Evolutionary conservation across 352 stramenopile genomes (phyloP).

Genomic region (Phytophthora pini): DNA sequence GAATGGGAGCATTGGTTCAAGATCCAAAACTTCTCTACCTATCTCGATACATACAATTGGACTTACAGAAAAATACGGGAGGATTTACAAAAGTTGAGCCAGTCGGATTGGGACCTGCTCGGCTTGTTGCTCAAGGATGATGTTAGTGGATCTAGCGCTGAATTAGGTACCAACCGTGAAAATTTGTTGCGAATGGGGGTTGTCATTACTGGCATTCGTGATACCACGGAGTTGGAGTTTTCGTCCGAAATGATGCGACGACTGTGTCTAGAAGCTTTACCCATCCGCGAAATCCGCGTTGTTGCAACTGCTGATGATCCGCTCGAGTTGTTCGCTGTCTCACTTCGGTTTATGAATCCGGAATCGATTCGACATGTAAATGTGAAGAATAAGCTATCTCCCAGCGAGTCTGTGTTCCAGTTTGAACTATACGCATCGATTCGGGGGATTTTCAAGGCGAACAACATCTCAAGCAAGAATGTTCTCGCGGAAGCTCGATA

Average conservation of each 20-base stretch:
- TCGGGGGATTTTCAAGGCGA: slow-evolving; percentile 12
- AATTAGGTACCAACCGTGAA: background rate
- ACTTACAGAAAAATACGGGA: slow-evolving; percentile 3
- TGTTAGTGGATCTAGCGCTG: background rate
- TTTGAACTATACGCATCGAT: slow-evolving; percentile 20
- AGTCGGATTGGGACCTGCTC: slow-evolving; percentile 6
- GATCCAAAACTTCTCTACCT: slow-evolving; percentile 1
- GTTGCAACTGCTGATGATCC: slow-evolving; percentile 9
- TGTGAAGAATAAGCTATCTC: slow-evolving; percentile 3
- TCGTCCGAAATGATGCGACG: slow-evolving; percentile 28
- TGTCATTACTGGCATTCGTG: slow-evolving; percentile 2
- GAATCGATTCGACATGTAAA: slow-evolving; percentile 1
- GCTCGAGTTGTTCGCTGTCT: background rate
- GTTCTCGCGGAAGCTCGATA: slow-evolving; percentile 5
- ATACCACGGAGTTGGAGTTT: slow-evolving; percentile 13
- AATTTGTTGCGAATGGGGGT: slow-evolving; percentile 15
- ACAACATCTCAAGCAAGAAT: slow-evolving; percentile 3
- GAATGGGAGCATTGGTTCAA: slow-evolving; percentile 20
- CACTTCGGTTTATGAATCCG: slow-evolving; percentile 13
- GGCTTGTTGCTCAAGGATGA: slow-evolving; percentile 3
- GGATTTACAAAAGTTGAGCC: slow-evolving; percentile 3
- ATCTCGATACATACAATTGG: slow-evolving; percentile 10
- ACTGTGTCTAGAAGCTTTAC: slow-evolving; percentile 26
- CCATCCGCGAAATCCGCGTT: slow-evolving; percentile 17
- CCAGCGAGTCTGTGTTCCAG: slow-evolving; percentile 7